These are phyloP conservation scores for Fusarium nanum DNA, from an alignment of 2,329 filamentous ascomycete species.

Conservation along the genomic window DNA sequence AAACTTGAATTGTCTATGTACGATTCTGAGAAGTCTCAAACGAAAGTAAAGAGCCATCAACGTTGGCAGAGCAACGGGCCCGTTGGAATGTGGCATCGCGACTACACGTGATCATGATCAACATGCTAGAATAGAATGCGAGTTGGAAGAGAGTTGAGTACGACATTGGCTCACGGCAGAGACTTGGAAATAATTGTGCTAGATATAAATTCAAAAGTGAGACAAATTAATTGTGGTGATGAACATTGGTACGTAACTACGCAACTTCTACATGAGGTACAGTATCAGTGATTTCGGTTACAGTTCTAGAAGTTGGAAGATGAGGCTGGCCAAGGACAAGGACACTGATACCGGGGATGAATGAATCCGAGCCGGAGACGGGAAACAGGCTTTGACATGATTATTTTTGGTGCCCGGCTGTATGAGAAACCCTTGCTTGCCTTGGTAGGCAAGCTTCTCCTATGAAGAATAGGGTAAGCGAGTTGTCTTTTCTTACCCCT, in stretches of 20 bases:
- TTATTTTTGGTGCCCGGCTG: conserved; percentile 21
- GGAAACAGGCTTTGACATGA: conserved; percentile 3
- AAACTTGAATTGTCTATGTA: conserved; percentile 23
- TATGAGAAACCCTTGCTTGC: neutral
- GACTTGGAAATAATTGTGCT: neutral
- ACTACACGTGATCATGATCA: conserved; percentile 19
- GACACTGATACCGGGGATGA: neutral
- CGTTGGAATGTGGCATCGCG: conserved; percentile 14
- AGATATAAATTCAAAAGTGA: neutral
- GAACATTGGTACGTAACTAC: neutral
- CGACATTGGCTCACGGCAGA: neutral
- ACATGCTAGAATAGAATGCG: neutral
- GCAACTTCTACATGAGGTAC: neutral
- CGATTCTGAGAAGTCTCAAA: neutral
- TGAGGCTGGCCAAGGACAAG: conserved; percentile 6
- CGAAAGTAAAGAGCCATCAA: neutral
- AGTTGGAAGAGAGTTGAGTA: neutral
- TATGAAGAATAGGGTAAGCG: neutral
- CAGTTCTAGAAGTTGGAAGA: conserved; percentile 10
- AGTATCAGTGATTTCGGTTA: neutral
- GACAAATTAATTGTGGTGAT: neutral
- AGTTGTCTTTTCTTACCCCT: neutral
- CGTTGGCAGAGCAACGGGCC: conserved; percentile 36
- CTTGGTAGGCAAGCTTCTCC: neutral
- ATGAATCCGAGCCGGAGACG: neutral